Evolutionary conservation across 2,329 filamentous ascomycete species (phyloP).

Genomic region (Botrytis porri): DNA sequence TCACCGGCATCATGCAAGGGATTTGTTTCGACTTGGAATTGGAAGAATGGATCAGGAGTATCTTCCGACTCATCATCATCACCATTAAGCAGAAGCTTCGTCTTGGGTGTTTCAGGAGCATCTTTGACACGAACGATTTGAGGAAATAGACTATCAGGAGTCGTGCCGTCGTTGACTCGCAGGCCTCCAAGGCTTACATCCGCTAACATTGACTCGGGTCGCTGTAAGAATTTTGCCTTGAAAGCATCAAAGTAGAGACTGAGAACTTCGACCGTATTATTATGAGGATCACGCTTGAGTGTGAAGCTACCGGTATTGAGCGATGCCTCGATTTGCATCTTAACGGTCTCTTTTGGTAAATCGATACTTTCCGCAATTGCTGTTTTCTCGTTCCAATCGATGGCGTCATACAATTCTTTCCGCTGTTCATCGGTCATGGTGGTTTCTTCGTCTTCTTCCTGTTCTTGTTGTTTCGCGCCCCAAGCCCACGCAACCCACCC

Average conservation of each 20-base stretch:
- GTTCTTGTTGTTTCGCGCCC: constrained; percentile 65
- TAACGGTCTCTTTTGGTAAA: constrained; percentile 84
- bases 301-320: constrained; percentile 97
- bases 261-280: constrained; percentile 75
- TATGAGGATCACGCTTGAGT: constrained; percentile 78
- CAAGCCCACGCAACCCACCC: constrained; percentile 92
- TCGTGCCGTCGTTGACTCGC: constrained; percentile 93
- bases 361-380: constrained; percentile 85
- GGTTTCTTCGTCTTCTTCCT: constrained; percentile 69
- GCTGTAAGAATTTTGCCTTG: constrained; percentile 81
- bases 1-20: constrained; percentile 91
- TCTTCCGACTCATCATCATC: constrained; percentile 42
- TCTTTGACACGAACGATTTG: constrained; percentile 97
- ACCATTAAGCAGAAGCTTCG: constrained; percentile 38
- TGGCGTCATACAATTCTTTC: constrained; percentile 93
- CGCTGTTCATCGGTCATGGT: constrained; percentile 94
- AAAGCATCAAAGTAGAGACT: constrained; percentile 94
- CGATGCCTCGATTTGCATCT: constrained; percentile 87
- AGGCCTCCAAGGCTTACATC: constrained; percentile 90
- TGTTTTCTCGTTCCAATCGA: constrained; percentile 97
- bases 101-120: constrained; percentile 54
- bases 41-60: constrained; percentile 77
- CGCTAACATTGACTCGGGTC: constrained; percentile 85
- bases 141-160: constrained; percentile 82
- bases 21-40: constrained; percentile 89